phyloP scores from a whole-genome alignment of 2,329 filamentous ascomycete genomes.

The Colletotrichum orbiculare region DNA sequence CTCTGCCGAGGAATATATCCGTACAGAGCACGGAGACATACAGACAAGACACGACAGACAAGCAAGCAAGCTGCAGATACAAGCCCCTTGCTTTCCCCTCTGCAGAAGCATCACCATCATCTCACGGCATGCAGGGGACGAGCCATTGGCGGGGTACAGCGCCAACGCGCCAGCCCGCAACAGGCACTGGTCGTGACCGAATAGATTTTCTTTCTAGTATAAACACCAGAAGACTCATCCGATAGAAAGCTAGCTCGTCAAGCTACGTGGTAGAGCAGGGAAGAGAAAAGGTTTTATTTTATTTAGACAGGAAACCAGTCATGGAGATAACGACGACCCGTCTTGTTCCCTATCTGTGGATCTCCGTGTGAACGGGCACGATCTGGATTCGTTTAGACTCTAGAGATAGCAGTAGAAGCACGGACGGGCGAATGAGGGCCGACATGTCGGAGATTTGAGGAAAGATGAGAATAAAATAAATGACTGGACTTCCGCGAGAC shows the following conservation, averaged over 20 bases:
- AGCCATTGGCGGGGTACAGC: conserved; percentile 9
- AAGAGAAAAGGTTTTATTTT: too few relatives aligned
- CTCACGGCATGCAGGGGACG: conserved; percentile 8
- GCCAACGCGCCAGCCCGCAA: not conserved
- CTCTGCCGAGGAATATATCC: conserved; percentile 3
- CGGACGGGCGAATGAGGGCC: conserved; percentile 22
- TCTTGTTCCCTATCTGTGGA: conserved; percentile 34
- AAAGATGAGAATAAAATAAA: conserved; percentile 24
- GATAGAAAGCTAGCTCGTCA: not conserved
- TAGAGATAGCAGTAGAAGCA: conserved; percentile 29
- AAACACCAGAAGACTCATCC: conserved; percentile 1
- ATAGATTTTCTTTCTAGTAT: not conserved
- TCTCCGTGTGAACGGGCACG: conserved; percentile 23
- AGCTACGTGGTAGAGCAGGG: too few relatives aligned
- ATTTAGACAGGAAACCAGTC: conserved; percentile 6
- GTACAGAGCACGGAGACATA: not conserved
- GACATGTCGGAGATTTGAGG: conserved; percentile 14
- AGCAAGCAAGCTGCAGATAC: not conserved
- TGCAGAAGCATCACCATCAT: conserved; percentile 4
- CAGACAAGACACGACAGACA: not conserved
- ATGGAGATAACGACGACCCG: conserved; percentile 28
- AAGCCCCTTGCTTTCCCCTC: not conserved
- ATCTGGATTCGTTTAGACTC: conserved; percentile 23
- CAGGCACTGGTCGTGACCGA: conserved; percentile 1
- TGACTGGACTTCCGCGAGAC: not conserved